These are phyloP conservation scores for Ophiostoma pallidulum DNA, from an alignment of 2,329 filamentous ascomycete genomes.

Conservation along the genomic window DNA sequence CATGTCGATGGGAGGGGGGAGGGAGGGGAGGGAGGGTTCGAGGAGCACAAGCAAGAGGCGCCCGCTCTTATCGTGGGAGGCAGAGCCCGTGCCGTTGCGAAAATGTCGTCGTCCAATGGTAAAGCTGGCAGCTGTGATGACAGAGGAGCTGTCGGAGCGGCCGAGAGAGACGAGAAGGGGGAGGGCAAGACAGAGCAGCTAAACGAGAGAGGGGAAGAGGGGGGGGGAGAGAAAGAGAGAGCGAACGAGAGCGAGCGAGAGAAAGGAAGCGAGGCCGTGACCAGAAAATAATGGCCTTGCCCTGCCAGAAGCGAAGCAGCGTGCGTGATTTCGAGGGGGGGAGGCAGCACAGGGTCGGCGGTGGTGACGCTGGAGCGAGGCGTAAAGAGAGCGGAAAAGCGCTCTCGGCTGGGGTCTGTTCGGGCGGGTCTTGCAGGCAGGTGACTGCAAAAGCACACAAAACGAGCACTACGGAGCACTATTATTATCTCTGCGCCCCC, in stretches of 20 bases:
- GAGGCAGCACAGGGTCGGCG: not conserved
- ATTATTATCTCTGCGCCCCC: no score
- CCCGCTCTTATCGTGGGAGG: not conserved
- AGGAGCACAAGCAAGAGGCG: not conserved
- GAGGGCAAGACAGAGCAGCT: not conserved
- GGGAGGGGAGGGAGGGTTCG: not conserved
- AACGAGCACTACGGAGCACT: no score
- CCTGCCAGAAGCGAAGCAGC: no score
- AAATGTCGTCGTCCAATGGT: slow-evolving; percentile 3
- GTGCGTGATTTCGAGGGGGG: not conserved
- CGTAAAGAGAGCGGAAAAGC: not conserved
- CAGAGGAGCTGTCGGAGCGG: not conserved
- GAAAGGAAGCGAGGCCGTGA: not conserved
- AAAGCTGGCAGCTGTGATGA: slow-evolving; percentile 5
- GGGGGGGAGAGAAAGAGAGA: not conserved
- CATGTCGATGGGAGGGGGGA: not conserved
- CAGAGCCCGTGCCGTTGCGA: not conserved
- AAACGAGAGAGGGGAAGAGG: not conserved
- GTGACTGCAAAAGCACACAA: no score
- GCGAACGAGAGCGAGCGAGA: not conserved
- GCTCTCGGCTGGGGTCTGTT: no score
- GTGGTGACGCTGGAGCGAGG: not conserved
- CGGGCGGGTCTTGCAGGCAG: no score
- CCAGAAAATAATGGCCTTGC: not conserved
- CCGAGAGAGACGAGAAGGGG: not conserved